Evolutionary conservation across 2,329 filamentous ascomycete species (phyloP), one percentile per base, ranked within the genome.

Genomic region (Eurotiales sp.): DNA sequence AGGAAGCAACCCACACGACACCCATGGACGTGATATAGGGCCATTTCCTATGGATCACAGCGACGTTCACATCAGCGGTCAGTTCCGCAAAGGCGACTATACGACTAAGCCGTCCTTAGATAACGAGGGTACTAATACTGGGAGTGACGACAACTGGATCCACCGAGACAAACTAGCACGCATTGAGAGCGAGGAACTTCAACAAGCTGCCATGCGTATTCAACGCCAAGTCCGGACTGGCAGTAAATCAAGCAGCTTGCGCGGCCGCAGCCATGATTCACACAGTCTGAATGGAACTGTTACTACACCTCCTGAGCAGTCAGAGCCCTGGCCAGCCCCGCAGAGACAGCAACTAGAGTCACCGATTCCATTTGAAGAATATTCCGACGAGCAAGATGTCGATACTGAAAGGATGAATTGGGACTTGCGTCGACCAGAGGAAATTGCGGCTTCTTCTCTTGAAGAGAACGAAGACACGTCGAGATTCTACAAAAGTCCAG

Each of bases 371-470:
- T 68, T 72, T 23, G 72, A 72, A n/a, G n/a, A n/a, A 49, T 62
- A 60, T 42, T 68, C 75, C 15, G 63, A 69, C 44, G 69, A 72
- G 14, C 63, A 65, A 21, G 53, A 58, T 1, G 56, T 61, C 19
- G 71, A 76, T 4, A 72, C 74, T 34, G 75, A 77, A 25, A 64
- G 61, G 41, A 73, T 79, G 15, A 70, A 72, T 44, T 91, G 87
- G 83, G 89, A 95, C 66, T 74, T 91, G 50, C 80, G 88, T 52
- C 80, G 82, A 17, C 86, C 88, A 2, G 88, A 91, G 59, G 90
- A 96, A 64, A 86, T 88, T 55, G 84, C 86, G 22, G 72, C 75
- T 8, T 75, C 81, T 4, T 52, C 46, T 17, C 22, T 29, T 53
- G 64, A 58, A 22, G 58, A 65, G 50, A 65, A 72, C 8, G 62